Conservation (phyloP, 148 eudicot genomes). For the Suaeda aralocaspica region DNA sequence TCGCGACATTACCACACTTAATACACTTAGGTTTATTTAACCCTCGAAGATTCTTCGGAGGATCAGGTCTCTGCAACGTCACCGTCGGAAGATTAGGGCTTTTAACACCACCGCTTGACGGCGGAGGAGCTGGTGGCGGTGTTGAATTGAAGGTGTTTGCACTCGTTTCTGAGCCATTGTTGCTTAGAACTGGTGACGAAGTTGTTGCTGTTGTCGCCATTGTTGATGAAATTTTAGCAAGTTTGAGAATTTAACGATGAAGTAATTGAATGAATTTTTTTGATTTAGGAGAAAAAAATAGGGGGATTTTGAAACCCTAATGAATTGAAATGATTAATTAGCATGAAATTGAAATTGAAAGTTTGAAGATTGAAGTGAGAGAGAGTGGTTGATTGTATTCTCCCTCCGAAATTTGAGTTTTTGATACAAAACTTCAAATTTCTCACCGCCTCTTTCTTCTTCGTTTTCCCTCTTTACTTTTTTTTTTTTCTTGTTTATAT, state of each 20-base stretch:
- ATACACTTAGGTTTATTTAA: slow-evolving; percentile 48
- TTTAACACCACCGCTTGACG: not conserved
- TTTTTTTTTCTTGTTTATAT: no score
- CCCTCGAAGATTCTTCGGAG: slow-evolving; percentile 40
- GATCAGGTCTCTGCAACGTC: slow-evolving; percentile 21
- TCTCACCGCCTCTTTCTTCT: slow-evolving; percentile 9
- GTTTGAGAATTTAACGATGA: not conserved
- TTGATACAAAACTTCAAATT: not conserved
- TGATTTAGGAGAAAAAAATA: not conserved
- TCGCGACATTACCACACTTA: slow-evolving; percentile 50
- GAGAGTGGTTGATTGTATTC: not conserved
- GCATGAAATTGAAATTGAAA: not conserved
- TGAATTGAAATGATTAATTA: not conserved
- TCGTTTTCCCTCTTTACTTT: not conserved
- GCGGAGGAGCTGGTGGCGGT: slow-evolving; percentile 3
- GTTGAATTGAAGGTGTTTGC: slow-evolving; percentile 3
- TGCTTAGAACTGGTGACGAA: slow-evolving; percentile 28
- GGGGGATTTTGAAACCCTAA: not conserved
- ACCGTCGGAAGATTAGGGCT: slow-evolving; percentile 21
- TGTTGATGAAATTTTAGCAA: not conserved
- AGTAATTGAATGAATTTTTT: no score
- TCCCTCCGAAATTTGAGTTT: slow-evolving; percentile 3
- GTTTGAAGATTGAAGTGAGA: not conserved
- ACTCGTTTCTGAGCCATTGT: slow-evolving; percentile 27
- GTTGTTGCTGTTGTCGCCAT: slow-evolving; percentile 9